phyloP scores from a whole-genome alignment of 176 grass and related monocot species.

The Tillandsia fasciculata region DNA sequence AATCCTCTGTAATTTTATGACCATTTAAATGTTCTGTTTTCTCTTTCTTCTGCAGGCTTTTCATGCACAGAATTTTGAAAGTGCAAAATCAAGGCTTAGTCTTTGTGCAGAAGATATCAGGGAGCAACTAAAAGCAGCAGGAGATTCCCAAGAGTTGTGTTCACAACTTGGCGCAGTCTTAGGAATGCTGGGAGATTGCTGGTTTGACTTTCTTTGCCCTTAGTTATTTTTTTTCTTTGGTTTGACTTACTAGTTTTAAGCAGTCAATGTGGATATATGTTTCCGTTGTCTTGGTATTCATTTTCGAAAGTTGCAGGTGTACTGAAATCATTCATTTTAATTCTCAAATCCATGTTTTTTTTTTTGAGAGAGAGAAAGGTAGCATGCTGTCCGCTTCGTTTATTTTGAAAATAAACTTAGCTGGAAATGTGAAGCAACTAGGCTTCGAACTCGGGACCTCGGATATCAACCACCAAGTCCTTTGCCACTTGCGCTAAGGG shows the following conservation, averaged over 20 bases:
- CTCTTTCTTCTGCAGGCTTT: slow-evolving; percentile 58
- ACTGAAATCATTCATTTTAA: not conserved
- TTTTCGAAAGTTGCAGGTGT: not conserved
- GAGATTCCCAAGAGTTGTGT: slow-evolving; percentile 55
- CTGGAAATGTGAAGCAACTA: too few relatives aligned
- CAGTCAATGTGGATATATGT: not conserved
- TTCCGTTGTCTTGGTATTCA: not conserved
- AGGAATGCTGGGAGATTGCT: slow-evolving; percentile 97
- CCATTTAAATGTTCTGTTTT: not conserved
- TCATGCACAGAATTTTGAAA: slow-evolving; percentile 63
- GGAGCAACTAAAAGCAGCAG: slow-evolving; percentile 56
- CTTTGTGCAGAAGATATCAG: slow-evolving; percentile 85
- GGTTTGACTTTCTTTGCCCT: slow-evolving; percentile 28
- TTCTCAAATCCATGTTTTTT: too few relatives aligned
- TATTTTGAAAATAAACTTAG: too few relatives aligned
- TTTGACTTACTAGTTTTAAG: not conserved
- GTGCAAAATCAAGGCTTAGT: slow-evolving; percentile 77
- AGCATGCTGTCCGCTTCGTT: too few relatives aligned
- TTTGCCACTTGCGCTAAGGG: too few relatives aligned
- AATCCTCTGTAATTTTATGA: not conserved
- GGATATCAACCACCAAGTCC: too few relatives aligned
- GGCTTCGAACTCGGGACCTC: too few relatives aligned
- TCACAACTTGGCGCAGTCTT: slow-evolving; percentile 89
- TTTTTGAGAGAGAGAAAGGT: too few relatives aligned
- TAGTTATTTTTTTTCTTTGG: slow-evolving; percentile 3